Evolutionary conservation across 2,329 filamentous ascomycete genomes (phyloP).

Genomic region (Ophiocordyceps camponoti-leonardi): DNA sequence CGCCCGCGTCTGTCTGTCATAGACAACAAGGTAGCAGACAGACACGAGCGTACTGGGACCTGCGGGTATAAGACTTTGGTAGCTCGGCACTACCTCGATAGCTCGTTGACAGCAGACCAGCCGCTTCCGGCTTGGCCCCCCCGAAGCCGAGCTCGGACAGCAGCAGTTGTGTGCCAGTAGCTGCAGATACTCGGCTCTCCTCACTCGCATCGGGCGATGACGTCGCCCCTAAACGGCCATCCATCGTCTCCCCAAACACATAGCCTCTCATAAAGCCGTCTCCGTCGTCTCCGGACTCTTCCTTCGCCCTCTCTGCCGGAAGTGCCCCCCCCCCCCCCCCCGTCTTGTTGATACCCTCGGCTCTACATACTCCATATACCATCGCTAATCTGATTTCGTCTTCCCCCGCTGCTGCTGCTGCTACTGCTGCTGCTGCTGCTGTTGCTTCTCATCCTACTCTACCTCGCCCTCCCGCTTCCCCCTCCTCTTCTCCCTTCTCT

Average conservation of each 20-base stretch:
- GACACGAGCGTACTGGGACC: neutral
- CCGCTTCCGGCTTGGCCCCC: neutral
- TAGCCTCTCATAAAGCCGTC: slow-evolving; percentile 3
- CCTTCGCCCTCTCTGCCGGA: neutral
- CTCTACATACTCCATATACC: too few relatives aligned
- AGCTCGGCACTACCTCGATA: neutral
- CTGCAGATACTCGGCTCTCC: neutral
- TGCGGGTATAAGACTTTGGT: neutral
- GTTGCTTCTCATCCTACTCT: neutral
- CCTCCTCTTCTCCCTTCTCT: neutral
- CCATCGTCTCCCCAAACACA: slow-evolving; percentile 1
- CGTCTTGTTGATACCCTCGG: neutral
- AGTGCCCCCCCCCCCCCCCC: neutral
- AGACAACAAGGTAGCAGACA: neutral
- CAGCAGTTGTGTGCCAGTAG: neutral
- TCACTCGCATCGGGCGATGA: slow-evolving; percentile 3
- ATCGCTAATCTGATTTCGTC: neutral
- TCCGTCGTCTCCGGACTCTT: neutral
- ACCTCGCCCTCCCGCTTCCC: neutral
- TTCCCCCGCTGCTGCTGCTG: neutral
- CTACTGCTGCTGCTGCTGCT: too few relatives aligned
- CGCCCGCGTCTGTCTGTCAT: too few relatives aligned
- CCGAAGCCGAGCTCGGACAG: neutral
- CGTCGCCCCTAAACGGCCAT: slow-evolving; percentile 4
- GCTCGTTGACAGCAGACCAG: neutral